A percentile compares a stretch with the other conserved stretches of the same genome.
Conservation (phyloP, 371 early-diverging fungal species). For the Capillidium heterosporum region DNA sequence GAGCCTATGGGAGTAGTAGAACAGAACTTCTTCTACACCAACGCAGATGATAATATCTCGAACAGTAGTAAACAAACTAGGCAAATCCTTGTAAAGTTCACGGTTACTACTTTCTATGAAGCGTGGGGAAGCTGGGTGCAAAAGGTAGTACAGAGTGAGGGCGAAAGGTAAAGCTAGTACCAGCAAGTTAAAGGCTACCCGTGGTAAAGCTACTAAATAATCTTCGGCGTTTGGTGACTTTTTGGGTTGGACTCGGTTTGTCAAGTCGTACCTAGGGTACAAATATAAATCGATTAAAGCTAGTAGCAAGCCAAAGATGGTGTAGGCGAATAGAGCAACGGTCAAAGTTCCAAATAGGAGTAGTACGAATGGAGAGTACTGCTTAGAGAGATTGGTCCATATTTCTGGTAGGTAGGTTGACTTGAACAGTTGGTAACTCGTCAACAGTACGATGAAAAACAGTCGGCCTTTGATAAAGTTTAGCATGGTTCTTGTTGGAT, state of each 20-base stretch:
- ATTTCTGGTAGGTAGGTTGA: too few species aligned
- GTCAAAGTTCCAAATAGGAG: background rate
- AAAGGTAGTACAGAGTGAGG: conserved; percentile 8
- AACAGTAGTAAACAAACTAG: conserved; percentile 1
- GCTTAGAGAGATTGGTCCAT: too few species aligned
- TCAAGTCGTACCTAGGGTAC: conserved; percentile 13
- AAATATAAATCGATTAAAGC: conserved; percentile 15
- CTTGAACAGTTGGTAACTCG: too few species aligned
- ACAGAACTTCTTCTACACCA: conserved; percentile 31
- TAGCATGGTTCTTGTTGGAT: too few species aligned
- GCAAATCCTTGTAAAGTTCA: conserved; percentile 7
- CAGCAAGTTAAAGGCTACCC: conserved; percentile 15
- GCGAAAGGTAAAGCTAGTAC: conserved; percentile 15
- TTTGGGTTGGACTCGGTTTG: conserved; percentile 17
- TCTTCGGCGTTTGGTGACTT: conserved; percentile 12
- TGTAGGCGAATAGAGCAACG: background rate
- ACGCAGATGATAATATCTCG: conserved; percentile 24
- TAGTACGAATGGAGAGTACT: background rate
- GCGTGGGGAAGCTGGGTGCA: conserved; percentile 14
- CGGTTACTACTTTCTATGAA: conserved; percentile 13
- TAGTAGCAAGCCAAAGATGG: conserved; percentile 1
- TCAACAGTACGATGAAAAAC: too few species aligned
- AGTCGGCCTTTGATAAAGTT: too few species aligned
- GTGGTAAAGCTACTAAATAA: conserved; percentile 13
- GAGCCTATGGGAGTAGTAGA: conserved; percentile 34